These are phyloP conservation scores for Priceomyces medius DNA, from an alignment of 805 yeast species.

Conservation along the genomic window DNA sequence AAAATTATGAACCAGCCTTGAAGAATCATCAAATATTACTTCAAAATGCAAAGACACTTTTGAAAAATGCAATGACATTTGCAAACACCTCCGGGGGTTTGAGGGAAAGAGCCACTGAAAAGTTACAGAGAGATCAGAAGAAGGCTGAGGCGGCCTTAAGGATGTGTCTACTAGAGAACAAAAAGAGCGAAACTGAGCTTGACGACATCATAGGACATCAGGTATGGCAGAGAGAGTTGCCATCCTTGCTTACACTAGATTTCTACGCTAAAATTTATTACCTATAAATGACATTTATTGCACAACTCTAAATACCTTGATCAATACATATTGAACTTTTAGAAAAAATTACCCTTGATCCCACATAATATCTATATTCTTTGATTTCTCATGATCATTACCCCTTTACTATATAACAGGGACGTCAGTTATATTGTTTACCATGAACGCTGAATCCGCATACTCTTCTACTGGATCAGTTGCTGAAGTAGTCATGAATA, in stretches of 20 bases:
- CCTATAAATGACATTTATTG: background rate
- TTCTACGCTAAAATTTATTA: slow-evolving; percentile 15
- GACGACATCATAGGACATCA: slow-evolving; percentile 30
- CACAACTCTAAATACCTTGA: too few relatives aligned
- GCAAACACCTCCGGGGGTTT: slow-evolving; percentile 52
- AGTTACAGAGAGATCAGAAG: slow-evolving; percentile 38
- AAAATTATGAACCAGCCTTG: slow-evolving; percentile 25
- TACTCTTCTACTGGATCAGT: slow-evolving; percentile 22
- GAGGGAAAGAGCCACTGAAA: slow-evolving; percentile 47
- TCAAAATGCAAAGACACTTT: slow-evolving; percentile 40
- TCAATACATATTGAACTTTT: too few relatives aligned
- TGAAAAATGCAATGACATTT: slow-evolving; percentile 46
- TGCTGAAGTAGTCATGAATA: slow-evolving; percentile 26
- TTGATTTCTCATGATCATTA: background rate
- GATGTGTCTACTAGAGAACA: slow-evolving; percentile 46
- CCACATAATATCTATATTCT: too few relatives aligned
- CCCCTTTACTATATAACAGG: slow-evolving; percentile 18
- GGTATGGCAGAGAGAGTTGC: slow-evolving; percentile 31
- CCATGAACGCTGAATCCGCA: slow-evolving; percentile 21
- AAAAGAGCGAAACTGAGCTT: slow-evolving; percentile 25
- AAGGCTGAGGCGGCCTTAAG: slow-evolving; percentile 47
- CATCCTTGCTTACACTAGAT: slow-evolving; percentile 23
- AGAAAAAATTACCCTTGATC: too few relatives aligned
- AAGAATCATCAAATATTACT: slow-evolving; percentile 30
- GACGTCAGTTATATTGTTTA: slow-evolving; percentile 30